Base-by-base conservation (phyloP, 179 eudicot species). In the Beta macrorhiza region DNA sequence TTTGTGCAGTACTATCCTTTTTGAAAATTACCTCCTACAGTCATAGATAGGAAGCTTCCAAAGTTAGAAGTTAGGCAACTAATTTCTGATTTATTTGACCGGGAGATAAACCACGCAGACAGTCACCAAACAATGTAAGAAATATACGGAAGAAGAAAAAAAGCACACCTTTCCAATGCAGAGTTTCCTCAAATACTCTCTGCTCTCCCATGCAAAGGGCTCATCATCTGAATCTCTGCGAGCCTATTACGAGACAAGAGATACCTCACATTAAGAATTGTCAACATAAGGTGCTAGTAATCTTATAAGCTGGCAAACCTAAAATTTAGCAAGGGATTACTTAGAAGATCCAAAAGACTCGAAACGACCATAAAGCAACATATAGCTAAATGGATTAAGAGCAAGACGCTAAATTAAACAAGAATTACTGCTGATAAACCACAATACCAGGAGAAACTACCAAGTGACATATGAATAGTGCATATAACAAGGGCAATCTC, bases 201-300 rank as follows among this genome's bases (percentile, higher is more conserved):
- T 89, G 89, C 99, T 97, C 17, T 93, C 91, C 99, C 99, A 97
- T 67, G 99, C 98, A 88, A 92, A 97, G 78, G 98, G 93, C 86
- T 97, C 98, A 80, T 97, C 99, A 52, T 83, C 59, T 45, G 95
- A 89, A 58, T 89, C 92, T 90, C 95, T 88, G 42, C 99, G 99
- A 3, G 99, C 98, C 99, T 97, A 78, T 4, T 79, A 51, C n/a
- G 55, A 67, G 32, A 74, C 78, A 82, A 53, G 56, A 37, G 16
- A 45, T 57, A n/a, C n/a, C 19, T 13, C 47, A 20, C 17, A 71
- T 69, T 76, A 70, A 75, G 70, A 58, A 44, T 45, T 51, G 76
- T 14, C 25, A 37, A 44, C 67, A n/a, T 11, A 52, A 59, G 29
- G 1, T 16, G 44, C n/a, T 6, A 70, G 7, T 5, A 45, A 70